phyloP scores from a whole-genome alignment of 2,329 filamentous ascomycete genomes.

The Ceratocystis albifundus region DNA sequence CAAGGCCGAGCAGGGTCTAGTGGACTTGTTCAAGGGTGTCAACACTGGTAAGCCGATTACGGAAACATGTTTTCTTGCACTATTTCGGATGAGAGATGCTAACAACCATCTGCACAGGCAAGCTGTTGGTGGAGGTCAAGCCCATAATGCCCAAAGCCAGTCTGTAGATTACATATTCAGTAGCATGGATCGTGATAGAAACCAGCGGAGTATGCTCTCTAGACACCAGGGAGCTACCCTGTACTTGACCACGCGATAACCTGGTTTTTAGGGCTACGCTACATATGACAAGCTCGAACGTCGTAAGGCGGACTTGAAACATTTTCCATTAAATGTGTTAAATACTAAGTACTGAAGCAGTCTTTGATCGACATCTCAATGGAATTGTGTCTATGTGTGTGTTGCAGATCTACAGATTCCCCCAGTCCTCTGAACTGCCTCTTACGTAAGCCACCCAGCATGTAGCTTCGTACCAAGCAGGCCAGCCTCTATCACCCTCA shows the following conservation, averaged over 20 bases:
- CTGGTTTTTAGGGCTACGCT: background rate
- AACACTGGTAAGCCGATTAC: conserved; percentile 51
- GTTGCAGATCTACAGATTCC: background rate
- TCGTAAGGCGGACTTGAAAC: background rate
- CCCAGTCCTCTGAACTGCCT: background rate
- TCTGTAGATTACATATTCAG: background rate
- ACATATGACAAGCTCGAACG: background rate
- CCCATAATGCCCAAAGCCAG: conserved; percentile 5
- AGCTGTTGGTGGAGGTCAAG: conserved; percentile 45
- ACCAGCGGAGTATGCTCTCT: too few species aligned
- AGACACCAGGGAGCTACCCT: background rate
- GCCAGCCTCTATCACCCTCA: too few species aligned
- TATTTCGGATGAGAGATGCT: background rate
- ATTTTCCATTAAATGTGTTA: background rate
- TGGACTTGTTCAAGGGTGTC: conserved; percentile 53
- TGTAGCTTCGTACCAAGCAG: background rate
- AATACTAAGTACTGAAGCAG: background rate
- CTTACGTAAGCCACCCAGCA: background rate
- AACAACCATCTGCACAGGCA: conserved; percentile 4
- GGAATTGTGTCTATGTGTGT: background rate
- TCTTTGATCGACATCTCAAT: background rate
- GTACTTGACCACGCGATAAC: background rate
- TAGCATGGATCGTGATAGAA: too few species aligned
- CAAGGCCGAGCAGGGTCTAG: conserved; percentile 50
- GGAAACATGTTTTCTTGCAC: background rate